Evolutionary conservation across 768 basidiomycete genomes (phyloP), one percentile per base, ranked within the genome.

Genomic region (Chalciporus piperatus): DNA sequence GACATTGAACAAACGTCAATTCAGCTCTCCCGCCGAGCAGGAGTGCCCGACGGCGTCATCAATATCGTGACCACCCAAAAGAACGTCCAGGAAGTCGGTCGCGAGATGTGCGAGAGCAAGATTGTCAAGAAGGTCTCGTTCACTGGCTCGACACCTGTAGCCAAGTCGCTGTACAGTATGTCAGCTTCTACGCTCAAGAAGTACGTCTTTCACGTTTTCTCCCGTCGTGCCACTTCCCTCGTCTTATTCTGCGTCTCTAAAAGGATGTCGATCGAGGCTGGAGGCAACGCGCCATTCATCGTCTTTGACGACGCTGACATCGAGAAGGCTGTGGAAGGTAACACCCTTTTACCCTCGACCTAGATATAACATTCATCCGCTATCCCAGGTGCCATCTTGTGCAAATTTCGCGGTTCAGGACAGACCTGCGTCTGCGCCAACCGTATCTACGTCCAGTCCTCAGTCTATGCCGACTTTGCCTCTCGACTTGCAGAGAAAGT

Each of bases 231-330:
- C 22, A 50, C 23, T 43, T 17, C n/a, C 17, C 41, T 56, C 25
- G 56, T 40, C 32, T 32, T 45, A 16, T 39, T 33, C 30, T 13
- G 13, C 13, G 10, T 32, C 10, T 13, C 30, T n/a, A 44, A 44
- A 42, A 75, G 83, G 56, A 66, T 84, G 10, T 92, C 92, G 2
- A 70, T 93, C 33, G 93, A 96, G 71, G 89, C 93, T 25, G 92
- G 94, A 13, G 96, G 97, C 25, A 98, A 98, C 59, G 84, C 95
- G 0, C 89, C 96, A 0, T 94, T 99, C 70, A 97, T 98, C 59
- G 89, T 99, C 7, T 98, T 99, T 66, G 89, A 93, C 56, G 97
- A 98, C 63, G 96, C 94, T 0, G 86, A 98, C 65, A 79, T 99
- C 46, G 90, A 93, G 44, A 84, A 87, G 50, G 97, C 97, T 25